Base-by-base conservation (phyloP, 2,329 filamentous ascomycete species). In the Ramularia endophylla region DNA sequence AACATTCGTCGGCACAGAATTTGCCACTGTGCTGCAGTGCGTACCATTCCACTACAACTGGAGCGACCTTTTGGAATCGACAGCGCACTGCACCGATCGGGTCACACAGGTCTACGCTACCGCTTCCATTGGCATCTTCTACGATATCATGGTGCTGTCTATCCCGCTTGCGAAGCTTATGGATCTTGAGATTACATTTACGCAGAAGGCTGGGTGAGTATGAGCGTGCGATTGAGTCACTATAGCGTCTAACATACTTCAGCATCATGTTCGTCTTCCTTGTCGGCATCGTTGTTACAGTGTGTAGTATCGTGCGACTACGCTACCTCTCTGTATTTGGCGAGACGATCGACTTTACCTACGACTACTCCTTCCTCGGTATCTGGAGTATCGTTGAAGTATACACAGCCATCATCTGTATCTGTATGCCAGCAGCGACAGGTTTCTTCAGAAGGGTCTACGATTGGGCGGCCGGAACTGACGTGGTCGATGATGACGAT, bases 311-410 rank as follows among this genome's bases (percentile, higher is more conserved):
- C 11, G 44, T 53, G 16, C 50, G 50, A 5, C 44, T 53, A 15
- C 31, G 36, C 8, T 46, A 47, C 8, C 35, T 53, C 22, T 25
- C 22, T 6, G 22, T 25, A 6, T 25, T 25, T 11, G 22, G 22
- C 22, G 22, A 6, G 11, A 6, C 8, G 11, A n/a, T 5, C 22
- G 54, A 54, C 13, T 25, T 45, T 3, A 55, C 50, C 15, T 55
- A 42, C 41, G 40, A 46, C 36, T 53, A 50, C 30, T 45, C 41
- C 22, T 43, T 44, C 15, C 40, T 52, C 15, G 44, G 40, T 5
- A 27, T 53, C 29, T 55, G 53, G 53, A 44, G 39, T 22, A 35
- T 44, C 19, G 41, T 55, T 19, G 51, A 55, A 33, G 41, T 40
- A 32, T 47, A 52, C 22, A 36, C 50, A 8, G 50, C 44, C 5